phyloP scores from a whole-genome alignment of 148 eudicot genomes.

The Selenicereus undatus region DNA sequence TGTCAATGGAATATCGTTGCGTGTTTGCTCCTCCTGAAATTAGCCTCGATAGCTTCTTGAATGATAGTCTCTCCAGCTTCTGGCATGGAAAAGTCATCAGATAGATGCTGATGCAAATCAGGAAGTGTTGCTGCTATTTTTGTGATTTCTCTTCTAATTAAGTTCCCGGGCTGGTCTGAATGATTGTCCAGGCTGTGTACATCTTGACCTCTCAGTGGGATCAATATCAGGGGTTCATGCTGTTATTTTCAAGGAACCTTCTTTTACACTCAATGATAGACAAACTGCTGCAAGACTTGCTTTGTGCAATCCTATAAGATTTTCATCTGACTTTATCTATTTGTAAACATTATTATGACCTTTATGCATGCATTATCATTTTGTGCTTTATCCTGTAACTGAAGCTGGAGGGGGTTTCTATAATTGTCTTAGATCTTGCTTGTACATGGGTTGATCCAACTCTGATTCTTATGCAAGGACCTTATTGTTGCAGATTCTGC shows the following conservation, averaged over 20 bases:
- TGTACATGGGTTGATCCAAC: background rate
- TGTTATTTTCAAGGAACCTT: background rate
- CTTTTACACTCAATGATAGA: too few species aligned
- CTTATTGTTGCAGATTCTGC: conserved; percentile 59
- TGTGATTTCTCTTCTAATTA: too few species aligned
- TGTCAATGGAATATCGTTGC: too few species aligned
- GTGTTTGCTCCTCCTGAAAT: too few species aligned
- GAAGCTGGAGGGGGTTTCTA: too few species aligned
- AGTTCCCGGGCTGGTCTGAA: background rate
- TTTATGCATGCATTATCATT: too few species aligned
- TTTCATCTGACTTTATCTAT: background rate
- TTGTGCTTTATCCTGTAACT: background rate
- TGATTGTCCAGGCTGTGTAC: background rate
- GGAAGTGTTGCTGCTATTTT: too few species aligned
- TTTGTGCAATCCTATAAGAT: background rate
- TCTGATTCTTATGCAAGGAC: conserved; percentile 10
- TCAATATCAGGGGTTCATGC: too few species aligned
- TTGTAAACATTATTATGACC: background rate
- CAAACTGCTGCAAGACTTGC: background rate
- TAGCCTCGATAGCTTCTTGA: too few species aligned
- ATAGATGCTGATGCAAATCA: too few species aligned
- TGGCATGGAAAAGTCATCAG: too few species aligned
- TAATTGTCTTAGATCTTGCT: background rate
- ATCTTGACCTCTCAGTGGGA: background rate
- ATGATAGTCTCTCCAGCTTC: too few species aligned